A percentile compares a stretch with the other conserved stretches of the same genome.
phyloP scores from a whole-genome alignment of 163 green algal species.

The Scenedesmus sp. region DNA sequence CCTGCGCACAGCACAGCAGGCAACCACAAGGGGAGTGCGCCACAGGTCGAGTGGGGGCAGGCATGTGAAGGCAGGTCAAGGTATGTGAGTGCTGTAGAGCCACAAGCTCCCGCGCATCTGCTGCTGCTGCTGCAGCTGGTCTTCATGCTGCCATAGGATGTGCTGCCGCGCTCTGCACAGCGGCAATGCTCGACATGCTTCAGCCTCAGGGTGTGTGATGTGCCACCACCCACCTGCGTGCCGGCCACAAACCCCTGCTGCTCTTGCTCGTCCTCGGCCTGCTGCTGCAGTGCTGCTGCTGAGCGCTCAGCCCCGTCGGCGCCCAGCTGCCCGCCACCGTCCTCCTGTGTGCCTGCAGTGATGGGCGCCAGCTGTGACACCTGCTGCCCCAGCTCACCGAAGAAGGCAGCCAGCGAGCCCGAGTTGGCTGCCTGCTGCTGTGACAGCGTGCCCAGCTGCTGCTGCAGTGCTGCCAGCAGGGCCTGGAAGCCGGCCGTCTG shows the following conservation, averaged over 20 bases:
- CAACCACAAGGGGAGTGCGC: not conserved
- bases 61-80: not conserved
- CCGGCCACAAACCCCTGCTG: not conserved
- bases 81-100: too few relatives aligned
- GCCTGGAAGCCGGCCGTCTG: not conserved
- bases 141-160: too few relatives aligned
- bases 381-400: not conserved
- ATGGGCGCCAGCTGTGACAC: not conserved
- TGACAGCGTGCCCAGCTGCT: not conserved
- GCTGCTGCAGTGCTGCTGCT: slow-evolving; percentile 1
- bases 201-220: too few relatives aligned
- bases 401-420: not conserved
- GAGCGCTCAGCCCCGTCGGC: not conserved
- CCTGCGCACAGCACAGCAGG: not conserved
- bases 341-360: not conserved
- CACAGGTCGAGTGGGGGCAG: not conserved
- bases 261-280: not conserved
- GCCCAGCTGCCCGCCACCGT: not conserved
- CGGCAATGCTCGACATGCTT: too few relatives aligned
- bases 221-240: not conserved
- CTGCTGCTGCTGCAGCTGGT: not conserved
- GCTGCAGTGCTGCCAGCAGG: not conserved
- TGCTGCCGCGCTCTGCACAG: too few relatives aligned
- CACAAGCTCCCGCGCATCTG: not conserved
- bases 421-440: slow-evolving; percentile 6